These are phyloP conservation scores for Mallotus repandus DNA, from an alignment of 441 rosid species.

Conservation along the genomic window DNA sequence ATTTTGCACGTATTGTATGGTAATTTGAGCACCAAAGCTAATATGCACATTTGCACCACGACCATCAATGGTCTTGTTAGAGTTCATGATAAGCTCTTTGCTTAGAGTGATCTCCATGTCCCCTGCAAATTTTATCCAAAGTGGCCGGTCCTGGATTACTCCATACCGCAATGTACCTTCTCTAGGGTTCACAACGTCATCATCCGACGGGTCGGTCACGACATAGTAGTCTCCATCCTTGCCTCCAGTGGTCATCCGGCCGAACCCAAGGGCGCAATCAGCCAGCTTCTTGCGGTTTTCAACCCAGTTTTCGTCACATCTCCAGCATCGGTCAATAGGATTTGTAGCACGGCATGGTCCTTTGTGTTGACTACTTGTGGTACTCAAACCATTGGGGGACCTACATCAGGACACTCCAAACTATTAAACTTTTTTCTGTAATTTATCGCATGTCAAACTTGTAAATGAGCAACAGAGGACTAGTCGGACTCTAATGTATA, in stretches of 20 bases:
- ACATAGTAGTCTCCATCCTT: slow-evolving; percentile 27
- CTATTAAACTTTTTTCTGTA: too few relatives aligned
- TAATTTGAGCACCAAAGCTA: slow-evolving; percentile 29
- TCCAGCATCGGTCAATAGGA: slow-evolving; percentile 58
- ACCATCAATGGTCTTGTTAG: slow-evolving; percentile 37
- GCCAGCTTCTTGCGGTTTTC: slow-evolving; percentile 35
- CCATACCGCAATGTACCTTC: slow-evolving; percentile 37
- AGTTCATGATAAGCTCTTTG: slow-evolving; percentile 28
- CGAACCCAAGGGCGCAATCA: slow-evolving; percentile 34
- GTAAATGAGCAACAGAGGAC: too few relatives aligned
- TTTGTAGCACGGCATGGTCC: slow-evolving; percentile 38
- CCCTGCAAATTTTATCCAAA: slow-evolving; percentile 33
- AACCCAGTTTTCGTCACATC: slow-evolving; percentile 40
- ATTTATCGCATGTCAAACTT: too few relatives aligned
- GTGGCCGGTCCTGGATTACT: slow-evolving; percentile 31
- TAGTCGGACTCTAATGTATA: too few relatives aligned
- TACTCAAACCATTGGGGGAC: slow-evolving; percentile 20
- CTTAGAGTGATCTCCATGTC: slow-evolving; percentile 33
- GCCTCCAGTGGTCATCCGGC: slow-evolving; percentile 32
- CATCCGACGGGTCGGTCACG: slow-evolving; percentile 30
- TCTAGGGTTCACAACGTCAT: slow-evolving; percentile 31
- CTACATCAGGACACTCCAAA: slow-evolving; percentile 8
- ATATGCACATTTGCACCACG: slow-evolving; percentile 32
- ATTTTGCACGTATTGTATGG: slow-evolving; percentile 28
- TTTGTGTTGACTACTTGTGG: slow-evolving; percentile 26